Evolutionary conservation across 179 eudicot species (phyloP).

Genomic region (Kewa caespitosa): DNA sequence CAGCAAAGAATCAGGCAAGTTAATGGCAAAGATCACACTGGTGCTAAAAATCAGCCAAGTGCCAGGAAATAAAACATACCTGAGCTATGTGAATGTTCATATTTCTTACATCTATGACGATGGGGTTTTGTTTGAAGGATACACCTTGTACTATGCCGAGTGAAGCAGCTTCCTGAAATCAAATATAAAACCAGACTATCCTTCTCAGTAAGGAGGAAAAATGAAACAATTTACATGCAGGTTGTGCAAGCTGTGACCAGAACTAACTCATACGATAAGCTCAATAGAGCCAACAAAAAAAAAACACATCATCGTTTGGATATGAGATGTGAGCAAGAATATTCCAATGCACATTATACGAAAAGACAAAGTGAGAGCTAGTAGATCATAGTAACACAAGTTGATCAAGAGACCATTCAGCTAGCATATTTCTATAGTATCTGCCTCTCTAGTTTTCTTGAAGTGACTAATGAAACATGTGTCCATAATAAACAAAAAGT

Average conservation of each 20-base stretch:
- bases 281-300: neutral
- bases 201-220: conserved; percentile 1
- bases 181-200: neutral
- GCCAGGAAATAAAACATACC: conserved; percentile 46
- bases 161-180: conserved; percentile 84
- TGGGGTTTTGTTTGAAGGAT: conserved; percentile 60
- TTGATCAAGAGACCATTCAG: too few species aligned
- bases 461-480: too few species aligned
- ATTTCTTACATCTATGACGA: conserved; percentile 62
- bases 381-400: too few species aligned
- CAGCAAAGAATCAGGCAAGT: neutral
- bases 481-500: too few species aligned
- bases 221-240: neutral
- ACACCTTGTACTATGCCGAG: conserved; percentile 70
- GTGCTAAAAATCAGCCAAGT: neutral
- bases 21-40: neutral
- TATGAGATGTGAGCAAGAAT: too few species aligned
- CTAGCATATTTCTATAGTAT: too few species aligned
- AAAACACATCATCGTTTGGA: neutral
- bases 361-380: too few species aligned
- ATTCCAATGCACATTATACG: too few species aligned
- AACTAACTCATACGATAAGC: neutral
- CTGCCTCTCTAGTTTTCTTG: too few species aligned
- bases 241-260: neutral
- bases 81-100: conserved; percentile 56